Evolutionary conservation across 148 eudicot species (phyloP), one percentile per base, ranked within the genome.

Genomic region (Polygonum maritimum): DNA sequence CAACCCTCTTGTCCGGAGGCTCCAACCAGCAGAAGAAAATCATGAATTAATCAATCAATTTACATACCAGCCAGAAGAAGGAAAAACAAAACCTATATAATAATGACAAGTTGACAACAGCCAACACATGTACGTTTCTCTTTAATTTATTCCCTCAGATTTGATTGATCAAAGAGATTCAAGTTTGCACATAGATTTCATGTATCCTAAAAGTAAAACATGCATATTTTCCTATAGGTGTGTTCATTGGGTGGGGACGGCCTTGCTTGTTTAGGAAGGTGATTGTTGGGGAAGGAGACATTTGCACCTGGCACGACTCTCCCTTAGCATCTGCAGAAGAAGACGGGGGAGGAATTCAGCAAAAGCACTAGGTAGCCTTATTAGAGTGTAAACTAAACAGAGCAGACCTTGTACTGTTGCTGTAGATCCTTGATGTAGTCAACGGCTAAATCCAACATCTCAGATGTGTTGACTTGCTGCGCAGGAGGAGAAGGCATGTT

Each of bases 401-500:
- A 67, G 36, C 45, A 10, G 8, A 75, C 77, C 77, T 75, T 75
- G 62, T 35, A 75, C 33, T 75, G 69, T 55, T 75, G 21, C 44
- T 75, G 77, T 2, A 75, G 70, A 1, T 75, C 77, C 52, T 75
- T 75, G 69, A 75, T 75, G 69, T 75, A 75, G 13, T 75, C 69
- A 39, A 55, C 69, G 16, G 69, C 69, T 4, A 36, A 75, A 58
- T 75, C 77, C 12, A 75, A n/a, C 77, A 75, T 75, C 22, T 75
- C 77, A 8, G 77, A 18, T 39, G 77, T 75, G 70, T 75, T 75
- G 36, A 75, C 60, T 75, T 75, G 77, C 70, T 75, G 69, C 5
- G 31, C 74, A 48, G 3, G 21, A 70, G 5, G 2, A 36, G 40
- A 18, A 15, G 40, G 18, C 7, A 94, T 94, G 83, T 94, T 86